phyloP scores from a whole-genome alignment of 202 grass and related monocot species.

The Schoenoplectus triqueter region DNA sequence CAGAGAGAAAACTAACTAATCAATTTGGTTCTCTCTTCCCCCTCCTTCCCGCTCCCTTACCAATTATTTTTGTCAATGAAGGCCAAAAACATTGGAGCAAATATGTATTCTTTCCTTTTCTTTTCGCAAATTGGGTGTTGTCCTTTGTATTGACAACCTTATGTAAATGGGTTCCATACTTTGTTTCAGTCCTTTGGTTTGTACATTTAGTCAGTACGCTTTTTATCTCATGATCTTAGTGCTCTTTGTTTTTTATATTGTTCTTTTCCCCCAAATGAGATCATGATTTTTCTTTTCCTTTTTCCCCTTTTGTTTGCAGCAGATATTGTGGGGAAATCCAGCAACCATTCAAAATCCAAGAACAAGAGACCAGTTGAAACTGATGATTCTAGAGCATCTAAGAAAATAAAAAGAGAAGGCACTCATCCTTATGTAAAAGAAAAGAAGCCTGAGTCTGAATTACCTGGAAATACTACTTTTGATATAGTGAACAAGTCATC shows the following conservation, averaged over 20 bases:
- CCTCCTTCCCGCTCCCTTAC: neutral
- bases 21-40: neutral
- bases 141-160: neutral
- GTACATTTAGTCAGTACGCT: neutral
- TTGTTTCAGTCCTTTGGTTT: neutral
- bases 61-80: neutral
- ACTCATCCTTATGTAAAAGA: conserved; percentile 54
- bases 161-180: neutral
- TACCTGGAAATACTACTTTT: conserved; percentile 48
- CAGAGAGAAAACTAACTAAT: neutral
- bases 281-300: conserved; percentile 29
- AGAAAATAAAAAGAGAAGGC: conserved; percentile 85
- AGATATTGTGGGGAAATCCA: conserved; percentile 52
- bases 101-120: conserved; percentile 7
- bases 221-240: conserved; percentile 17
- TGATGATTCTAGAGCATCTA: conserved; percentile 63
- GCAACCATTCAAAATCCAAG: conserved; percentile 83
- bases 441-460: conserved; percentile 42
- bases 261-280: neutral
- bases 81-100: neutral
- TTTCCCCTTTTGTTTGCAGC: conserved; percentile 52
- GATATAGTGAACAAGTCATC: conserved; percentile 48
- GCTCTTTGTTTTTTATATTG: conserved; percentile 15
- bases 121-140: neutral
- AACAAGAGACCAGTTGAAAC: conserved; percentile 69